Conservation (phyloP, 257 asterid species). For the Solanum chmielewskii region DNA sequence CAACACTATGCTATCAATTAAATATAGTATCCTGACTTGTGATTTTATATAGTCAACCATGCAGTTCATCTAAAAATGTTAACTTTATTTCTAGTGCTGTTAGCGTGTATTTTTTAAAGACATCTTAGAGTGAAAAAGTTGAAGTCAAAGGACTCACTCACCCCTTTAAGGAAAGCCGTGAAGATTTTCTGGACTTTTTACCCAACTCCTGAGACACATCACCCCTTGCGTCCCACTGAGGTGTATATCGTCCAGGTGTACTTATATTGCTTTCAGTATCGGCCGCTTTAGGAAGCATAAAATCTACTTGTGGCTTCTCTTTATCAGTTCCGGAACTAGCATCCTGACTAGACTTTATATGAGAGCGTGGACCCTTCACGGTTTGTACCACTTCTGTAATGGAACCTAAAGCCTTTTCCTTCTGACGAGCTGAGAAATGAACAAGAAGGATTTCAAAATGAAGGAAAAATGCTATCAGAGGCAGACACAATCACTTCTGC, state of each 20-base stretch:
- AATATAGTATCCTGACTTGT: no score
- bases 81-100: no score
- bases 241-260: constrained; percentile 36
- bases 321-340: constrained; percentile 12
- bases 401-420: constrained; percentile 82
- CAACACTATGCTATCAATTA: no score
- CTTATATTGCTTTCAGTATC: constrained; percentile 21
- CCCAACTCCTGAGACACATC: constrained; percentile 25
- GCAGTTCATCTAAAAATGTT: no score
- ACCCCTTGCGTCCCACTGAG: constrained; percentile 16
- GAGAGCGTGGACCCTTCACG: constrained; percentile 65
- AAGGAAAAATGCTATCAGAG: constrained; percentile 2
- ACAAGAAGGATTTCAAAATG: constrained; percentile 5
- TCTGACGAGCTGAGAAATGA: constrained; percentile 75
- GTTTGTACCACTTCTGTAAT: constrained; percentile 84
- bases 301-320: constrained; percentile 34
- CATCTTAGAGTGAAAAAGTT: not conserved
- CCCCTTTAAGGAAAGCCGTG: constrained; percentile 58
- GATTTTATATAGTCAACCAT: no score
- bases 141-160: constrained; percentile 19
- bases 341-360: constrained; percentile 40
- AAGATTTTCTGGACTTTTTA: constrained; percentile 48
- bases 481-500: not conserved
- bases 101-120: no score
- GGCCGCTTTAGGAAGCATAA: constrained; percentile 66